Evolutionary conservation across 192 early-diverging fungal species (phyloP).

Genomic region (Coemansia sp.): DNA sequence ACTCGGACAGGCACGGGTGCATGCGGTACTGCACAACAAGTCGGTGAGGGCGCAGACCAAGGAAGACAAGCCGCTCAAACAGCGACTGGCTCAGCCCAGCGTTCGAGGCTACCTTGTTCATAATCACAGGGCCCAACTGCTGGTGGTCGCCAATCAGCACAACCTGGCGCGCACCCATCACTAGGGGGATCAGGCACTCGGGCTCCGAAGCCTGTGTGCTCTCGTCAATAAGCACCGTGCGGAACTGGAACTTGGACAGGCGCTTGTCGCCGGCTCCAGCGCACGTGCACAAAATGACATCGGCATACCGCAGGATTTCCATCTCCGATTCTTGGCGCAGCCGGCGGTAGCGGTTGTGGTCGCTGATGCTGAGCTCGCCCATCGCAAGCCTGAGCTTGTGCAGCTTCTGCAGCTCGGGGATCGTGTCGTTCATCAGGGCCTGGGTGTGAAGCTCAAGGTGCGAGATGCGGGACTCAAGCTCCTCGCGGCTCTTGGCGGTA

Average conservation of each 20-base stretch:
- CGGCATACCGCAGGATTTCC: slow-evolving; percentile 88
- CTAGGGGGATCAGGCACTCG: slow-evolving; percentile 97
- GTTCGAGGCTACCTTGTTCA: slow-evolving; percentile 93
- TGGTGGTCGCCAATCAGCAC: slow-evolving; percentile 99
- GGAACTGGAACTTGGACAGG: slow-evolving; percentile 81
- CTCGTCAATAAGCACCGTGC: slow-evolving; percentile 95
- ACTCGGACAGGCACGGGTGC: slow-evolving; percentile 98
- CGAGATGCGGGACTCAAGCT: slow-evolving; percentile 89
- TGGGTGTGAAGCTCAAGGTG: slow-evolving; percentile 96
- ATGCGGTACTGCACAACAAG: slow-evolving; percentile 99
- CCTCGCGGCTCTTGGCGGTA: slow-evolving; percentile 89
- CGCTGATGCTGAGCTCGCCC: slow-evolving; percentile 85
- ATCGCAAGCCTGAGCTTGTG: slow-evolving; percentile 82
- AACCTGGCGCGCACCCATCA: slow-evolving; percentile 91
- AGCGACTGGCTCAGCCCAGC: slow-evolving; percentile 94
- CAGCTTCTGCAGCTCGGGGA: slow-evolving; percentile 90
- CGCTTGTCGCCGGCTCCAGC: slow-evolving; percentile 96
- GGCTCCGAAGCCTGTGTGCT: slow-evolving; percentile 96
- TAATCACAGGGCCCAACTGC: slow-evolving; percentile 96
- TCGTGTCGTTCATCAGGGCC: slow-evolving; percentile 91
- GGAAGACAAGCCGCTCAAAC: slow-evolving; percentile 92
- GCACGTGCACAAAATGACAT: slow-evolving; percentile 98
- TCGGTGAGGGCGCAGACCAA: slow-evolving; percentile 89
- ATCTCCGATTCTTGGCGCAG: slow-evolving; percentile 84
- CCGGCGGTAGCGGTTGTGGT: slow-evolving; percentile 81